Conservation (phyloP, 2,329 filamentous ascomycete species). For the Mycosphaerella sp. region DNA sequence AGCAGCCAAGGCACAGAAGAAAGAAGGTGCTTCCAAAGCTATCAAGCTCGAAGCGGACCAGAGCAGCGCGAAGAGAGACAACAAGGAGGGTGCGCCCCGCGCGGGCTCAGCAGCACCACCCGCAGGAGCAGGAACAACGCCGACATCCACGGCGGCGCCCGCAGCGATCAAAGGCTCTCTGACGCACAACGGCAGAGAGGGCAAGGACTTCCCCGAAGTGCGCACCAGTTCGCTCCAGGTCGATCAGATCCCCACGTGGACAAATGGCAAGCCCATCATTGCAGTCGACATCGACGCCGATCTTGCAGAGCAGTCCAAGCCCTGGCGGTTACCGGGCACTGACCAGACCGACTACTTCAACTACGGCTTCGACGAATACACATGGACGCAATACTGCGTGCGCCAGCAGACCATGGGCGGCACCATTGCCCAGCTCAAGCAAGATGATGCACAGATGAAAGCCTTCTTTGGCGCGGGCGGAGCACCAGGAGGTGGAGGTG, state of each 20-base stretch:
- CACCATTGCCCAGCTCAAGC: constrained; percentile 77
- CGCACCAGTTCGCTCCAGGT: constrained; percentile 79
- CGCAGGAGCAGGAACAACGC: no score
- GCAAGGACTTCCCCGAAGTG: constrained; percentile 60
- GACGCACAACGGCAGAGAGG: constrained; percentile 44
- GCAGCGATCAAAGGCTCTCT: constrained; percentile 33
- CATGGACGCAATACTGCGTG: constrained; percentile 88
- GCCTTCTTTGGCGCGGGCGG: constrained; percentile 47
- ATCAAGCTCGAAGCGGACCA: constrained; percentile 13
- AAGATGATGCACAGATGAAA: constrained; percentile 56
- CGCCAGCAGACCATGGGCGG: constrained; percentile 76
- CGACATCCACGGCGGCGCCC: constrained; percentile 12
- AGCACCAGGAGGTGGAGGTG: neutral
- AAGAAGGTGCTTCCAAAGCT: constrained; percentile 6
- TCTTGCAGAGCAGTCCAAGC: constrained; percentile 68
- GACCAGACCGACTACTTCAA: constrained; percentile 98
- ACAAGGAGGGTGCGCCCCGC: constrained; percentile 16
- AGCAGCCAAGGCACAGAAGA: constrained; percentile 19
- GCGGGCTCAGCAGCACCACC: constrained; percentile 12
- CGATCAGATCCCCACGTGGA: constrained; percentile 72
- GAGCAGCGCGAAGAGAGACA: constrained; percentile 17
- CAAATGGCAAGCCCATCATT: constrained; percentile 66
- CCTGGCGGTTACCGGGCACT: constrained; percentile 89
- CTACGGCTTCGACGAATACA: constrained; percentile 98
- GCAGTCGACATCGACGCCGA: constrained; percentile 49